Evolutionary conservation across 441 rosid genomes (phyloP), one percentile per base, ranked within the genome.

Genomic region (Euphorbia corollata): DNA sequence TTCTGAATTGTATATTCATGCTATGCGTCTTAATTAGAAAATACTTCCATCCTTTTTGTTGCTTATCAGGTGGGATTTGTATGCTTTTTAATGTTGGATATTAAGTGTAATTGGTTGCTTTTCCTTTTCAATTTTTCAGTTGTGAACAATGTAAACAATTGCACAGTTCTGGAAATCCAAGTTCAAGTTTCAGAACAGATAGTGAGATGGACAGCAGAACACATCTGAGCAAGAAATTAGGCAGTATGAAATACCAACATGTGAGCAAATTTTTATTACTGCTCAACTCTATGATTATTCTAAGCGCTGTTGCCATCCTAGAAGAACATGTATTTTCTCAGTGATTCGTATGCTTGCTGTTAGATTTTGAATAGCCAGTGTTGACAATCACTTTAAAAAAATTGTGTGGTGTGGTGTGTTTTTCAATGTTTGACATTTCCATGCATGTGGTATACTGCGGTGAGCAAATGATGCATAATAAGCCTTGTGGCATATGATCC

Each of bases 181-280:
- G 30, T 62, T 58, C 62, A 50, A 64, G 70, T 19, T 69, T 67
- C 65, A 70, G 61, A 73, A 41, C 54, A 43, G 39, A 66, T 64
- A 61, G 74, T 77, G 79, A 74, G 53, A 78, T 82, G 78, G 80
- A 80, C 38, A 65, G 7, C 60, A 69, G 65, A 63, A 61, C 72
- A 0, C 73, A 71, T 59, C 34, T 63, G 68, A 73, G 64, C 23
- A 73, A 81, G 62, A 73, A 79, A 63, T 63, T 64, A 68, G 30
- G 68, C 67, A 78, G 65, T 32, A 64, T 68, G 57, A 85, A 79
- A 62, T 70, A 73, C 59, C 74, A 78, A 61, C 82, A 50, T 79
- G 89, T 87, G 58, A 76, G 80, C 19, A 63, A 18, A 16, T 67
- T 36, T 57, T 59, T 32, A 22, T 71, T 73, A 30, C 0, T 63